Percentiles rank a stretch among this genome's conserved stretches.
phyloP scores from a whole-genome alignment of 2,329 filamentous ascomycete species.

The Epichloe bromicola region DNA sequence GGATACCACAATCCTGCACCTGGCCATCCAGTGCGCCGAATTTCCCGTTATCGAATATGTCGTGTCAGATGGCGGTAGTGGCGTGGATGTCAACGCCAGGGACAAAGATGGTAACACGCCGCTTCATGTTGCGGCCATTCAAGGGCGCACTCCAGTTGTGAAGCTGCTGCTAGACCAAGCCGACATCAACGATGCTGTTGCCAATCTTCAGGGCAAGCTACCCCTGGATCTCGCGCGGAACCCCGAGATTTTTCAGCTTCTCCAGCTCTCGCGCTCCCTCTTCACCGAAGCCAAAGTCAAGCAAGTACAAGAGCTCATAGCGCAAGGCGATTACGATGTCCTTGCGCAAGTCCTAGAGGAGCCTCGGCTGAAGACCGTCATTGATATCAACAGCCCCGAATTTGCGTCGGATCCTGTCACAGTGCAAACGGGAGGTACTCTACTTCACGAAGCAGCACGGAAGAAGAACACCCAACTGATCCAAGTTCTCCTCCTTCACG shows the following conservation, averaged over 20 bases:
- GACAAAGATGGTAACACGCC: slow-evolving; percentile 93
- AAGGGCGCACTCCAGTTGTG: slow-evolving; percentile 71
- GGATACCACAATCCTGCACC: slow-evolving; percentile 81
- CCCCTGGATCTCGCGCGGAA: slow-evolving; percentile 82
- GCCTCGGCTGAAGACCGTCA: slow-evolving; percentile 66
- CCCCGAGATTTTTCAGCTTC: slow-evolving; percentile 88
- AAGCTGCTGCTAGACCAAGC: slow-evolving; percentile 70
- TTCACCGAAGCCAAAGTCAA: slow-evolving; percentile 80
- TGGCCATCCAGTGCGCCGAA: slow-evolving; percentile 93
- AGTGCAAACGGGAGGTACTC: slow-evolving; percentile 70
- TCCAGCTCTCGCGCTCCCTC: slow-evolving; percentile 79
- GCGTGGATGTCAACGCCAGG: slow-evolving; percentile 73
- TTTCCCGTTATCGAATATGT: slow-evolving; percentile 87
- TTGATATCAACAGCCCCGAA: slow-evolving; percentile 89
- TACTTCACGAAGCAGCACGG: slow-evolving; percentile 86
- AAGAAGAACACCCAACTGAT: slow-evolving; percentile 80
- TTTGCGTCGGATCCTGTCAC: slow-evolving; percentile 71
- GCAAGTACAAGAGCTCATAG: slow-evolving; percentile 70
- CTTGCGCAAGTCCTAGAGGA: slow-evolving; percentile 75
- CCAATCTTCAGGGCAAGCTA: slow-evolving; percentile 73
- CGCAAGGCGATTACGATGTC: slow-evolving; percentile 57
- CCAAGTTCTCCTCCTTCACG: slow-evolving; percentile 80
- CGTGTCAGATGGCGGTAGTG: slow-evolving; percentile 56
- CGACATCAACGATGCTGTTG: slow-evolving; percentile 74
- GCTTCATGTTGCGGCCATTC: slow-evolving; percentile 71